These are phyloP conservation scores for Penicillium coffeae DNA, from an alignment of 495 filamentous ascomycete genomes.

Conservation along the genomic window DNA sequence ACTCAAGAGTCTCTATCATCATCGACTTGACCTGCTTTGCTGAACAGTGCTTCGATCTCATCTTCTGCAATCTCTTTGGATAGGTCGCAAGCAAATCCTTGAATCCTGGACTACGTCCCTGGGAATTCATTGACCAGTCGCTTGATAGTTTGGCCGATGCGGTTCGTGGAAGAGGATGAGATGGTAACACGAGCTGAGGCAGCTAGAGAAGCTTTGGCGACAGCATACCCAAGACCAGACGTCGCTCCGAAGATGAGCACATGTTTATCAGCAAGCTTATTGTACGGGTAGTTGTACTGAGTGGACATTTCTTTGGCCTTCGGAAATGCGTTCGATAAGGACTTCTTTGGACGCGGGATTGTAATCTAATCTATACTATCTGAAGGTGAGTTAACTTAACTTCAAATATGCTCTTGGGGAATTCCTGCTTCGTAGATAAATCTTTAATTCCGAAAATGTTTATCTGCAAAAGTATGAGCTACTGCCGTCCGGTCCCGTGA, in stretches of 20 bases:
- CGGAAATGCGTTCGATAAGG: too few species aligned
- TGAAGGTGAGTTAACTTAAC: too few species aligned
- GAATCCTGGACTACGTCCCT: neutral
- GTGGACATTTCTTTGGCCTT: neutral
- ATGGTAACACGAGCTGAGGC: conserved; percentile 48
- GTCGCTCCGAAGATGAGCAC: conserved; percentile 53
- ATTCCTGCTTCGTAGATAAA: neutral
- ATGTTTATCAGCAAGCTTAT: neutral
- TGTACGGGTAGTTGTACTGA: neutral
- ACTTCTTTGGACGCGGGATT: too few species aligned
- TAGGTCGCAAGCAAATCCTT: conserved; percentile 40
- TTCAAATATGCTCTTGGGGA: too few species aligned
- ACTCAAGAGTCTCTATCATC: conserved; percentile 31
- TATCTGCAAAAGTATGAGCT: too few species aligned
- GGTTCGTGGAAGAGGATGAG: conserved; percentile 43
- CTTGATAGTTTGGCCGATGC: conserved; percentile 36
- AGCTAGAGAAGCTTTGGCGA: conserved; percentile 48
- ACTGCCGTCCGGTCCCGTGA: too few species aligned
- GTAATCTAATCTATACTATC: too few species aligned
- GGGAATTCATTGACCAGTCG: conserved; percentile 36
- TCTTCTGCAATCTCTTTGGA: conserved; percentile 38
- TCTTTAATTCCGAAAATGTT: neutral
- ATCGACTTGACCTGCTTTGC: conserved; percentile 37
- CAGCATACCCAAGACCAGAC: conserved; percentile 51
- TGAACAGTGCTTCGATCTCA: conserved; percentile 33